Conservation (phyloP, 345 rosid genomes). For the Clarkia xantiana region DNA sequence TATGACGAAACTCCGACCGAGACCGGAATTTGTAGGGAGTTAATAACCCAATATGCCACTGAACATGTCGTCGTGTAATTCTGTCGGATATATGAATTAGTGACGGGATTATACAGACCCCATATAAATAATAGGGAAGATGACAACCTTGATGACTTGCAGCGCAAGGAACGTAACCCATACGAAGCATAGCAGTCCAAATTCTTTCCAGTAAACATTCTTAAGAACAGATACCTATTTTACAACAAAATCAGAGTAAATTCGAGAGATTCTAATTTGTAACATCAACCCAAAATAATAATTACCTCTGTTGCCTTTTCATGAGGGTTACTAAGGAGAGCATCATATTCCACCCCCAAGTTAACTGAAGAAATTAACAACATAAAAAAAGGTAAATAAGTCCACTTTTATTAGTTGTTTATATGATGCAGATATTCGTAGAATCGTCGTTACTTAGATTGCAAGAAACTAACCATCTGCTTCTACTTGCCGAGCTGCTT, state of each 20-base stretch:
- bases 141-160: constrained; percentile 54
- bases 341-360: constrained; percentile 39
- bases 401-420: no score
- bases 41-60: constrained; percentile 42
- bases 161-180: constrained; percentile 56
- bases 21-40: constrained; percentile 54
- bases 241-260: constrained; percentile 1
- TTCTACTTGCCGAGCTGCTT: neutral
- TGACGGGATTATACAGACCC: constrained; percentile 8
- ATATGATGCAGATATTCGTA: no score
- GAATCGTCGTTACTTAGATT: neutral
- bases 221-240: constrained; percentile 40
- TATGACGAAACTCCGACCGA: constrained; percentile 46
- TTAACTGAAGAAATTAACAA: neutral
- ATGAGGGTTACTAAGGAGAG: constrained; percentile 50
- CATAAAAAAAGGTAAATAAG: no score
- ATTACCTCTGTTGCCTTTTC: constrained; percentile 20
- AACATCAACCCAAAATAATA: no score
- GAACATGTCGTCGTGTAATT: constrained; percentile 42
- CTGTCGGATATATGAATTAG: constrained; percentile 17
- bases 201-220: constrained; percentile 70
- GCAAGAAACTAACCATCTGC: neutral
- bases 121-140: neutral
- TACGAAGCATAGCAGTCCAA: constrained; percentile 65
- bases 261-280: neutral